Evolutionary conservation across 2,329 filamentous ascomycete species (phyloP).

Genomic region (Lecanoromycetidae sp.): DNA sequence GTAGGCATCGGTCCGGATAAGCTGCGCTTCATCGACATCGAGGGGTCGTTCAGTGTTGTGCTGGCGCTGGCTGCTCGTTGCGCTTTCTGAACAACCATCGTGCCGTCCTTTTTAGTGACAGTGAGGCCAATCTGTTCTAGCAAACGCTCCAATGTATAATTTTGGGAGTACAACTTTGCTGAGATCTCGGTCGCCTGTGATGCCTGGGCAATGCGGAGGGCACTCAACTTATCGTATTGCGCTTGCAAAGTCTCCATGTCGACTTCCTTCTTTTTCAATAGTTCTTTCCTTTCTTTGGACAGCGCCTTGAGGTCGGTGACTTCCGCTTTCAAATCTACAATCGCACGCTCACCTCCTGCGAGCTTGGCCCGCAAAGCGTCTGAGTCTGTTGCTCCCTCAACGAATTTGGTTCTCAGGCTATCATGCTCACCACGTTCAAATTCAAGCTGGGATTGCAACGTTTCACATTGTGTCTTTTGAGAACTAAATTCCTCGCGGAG

Average conservation of each 20-base stretch:
- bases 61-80: conserved; percentile 43
- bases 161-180: conserved; percentile 68
- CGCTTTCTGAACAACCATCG: conserved; percentile 63
- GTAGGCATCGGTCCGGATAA: conserved; percentile 41
- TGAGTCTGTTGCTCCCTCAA: not conserved
- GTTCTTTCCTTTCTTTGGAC: not conserved
- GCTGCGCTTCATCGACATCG: conserved; percentile 30
- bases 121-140: conserved; percentile 80
- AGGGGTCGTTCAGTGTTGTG: conserved; percentile 28
- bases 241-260: not conserved
- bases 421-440: conserved; percentile 42
- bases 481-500: conserved; percentile 43
- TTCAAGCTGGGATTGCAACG: conserved; percentile 41
- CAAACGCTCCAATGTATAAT: conserved; percentile 69
- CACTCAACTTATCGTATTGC: conserved; percentile 23
- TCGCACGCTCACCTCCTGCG: not conserved
- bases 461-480: conserved; percentile 35
- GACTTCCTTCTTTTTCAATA: not conserved
- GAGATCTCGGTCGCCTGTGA: conserved; percentile 70
- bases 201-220: conserved; percentile 57
- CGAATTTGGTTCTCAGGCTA: conserved; percentile 25
- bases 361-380: conserved; percentile 2
- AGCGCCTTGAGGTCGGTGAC: not conserved
- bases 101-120: conserved; percentile 58
- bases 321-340: not conserved